A percentile compares a stretch with the other conserved stretches of the same genome.
phyloP scores from a whole-genome alignment of 208 protist species.

The Trypanosoma theileri region DNA sequence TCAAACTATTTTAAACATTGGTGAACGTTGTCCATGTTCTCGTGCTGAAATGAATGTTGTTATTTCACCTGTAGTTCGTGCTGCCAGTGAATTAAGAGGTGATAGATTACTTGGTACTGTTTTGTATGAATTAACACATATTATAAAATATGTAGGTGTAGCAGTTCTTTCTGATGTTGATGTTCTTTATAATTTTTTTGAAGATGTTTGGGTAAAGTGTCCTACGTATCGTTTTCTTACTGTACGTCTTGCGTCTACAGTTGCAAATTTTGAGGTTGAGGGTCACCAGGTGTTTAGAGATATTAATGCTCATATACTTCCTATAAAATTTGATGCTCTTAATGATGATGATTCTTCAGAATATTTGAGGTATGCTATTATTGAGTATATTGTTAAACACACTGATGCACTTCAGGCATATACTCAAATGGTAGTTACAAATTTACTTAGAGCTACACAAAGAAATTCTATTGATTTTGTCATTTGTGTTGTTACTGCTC shows the following conservation, averaged over 20 bases:
- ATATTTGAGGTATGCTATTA: slow-evolving; percentile 68
- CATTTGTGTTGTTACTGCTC: slow-evolving; percentile 45
- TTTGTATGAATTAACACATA: slow-evolving; percentile 72
- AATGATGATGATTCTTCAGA: slow-evolving; percentile 45
- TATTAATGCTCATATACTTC: slow-evolving; percentile 48
- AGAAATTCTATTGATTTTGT: slow-evolving; percentile 53
- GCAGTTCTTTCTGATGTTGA: slow-evolving; percentile 44
- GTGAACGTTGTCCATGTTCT: slow-evolving; percentile 61
- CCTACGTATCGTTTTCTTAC: slow-evolving; percentile 68
- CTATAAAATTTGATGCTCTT: slow-evolving; percentile 75
- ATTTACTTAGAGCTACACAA: slow-evolving; percentile 58
- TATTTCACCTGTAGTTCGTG: slow-evolving; percentile 56
- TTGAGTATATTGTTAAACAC: slow-evolving; percentile 77
- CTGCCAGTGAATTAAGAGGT: slow-evolving; percentile 45
- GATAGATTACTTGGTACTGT: slow-evolving; percentile 59
- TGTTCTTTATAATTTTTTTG: slow-evolving; percentile 61
- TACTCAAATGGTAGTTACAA: slow-evolving; percentile 54
- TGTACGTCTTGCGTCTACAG: slow-evolving; percentile 69
- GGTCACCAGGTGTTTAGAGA: slow-evolving; percentile 44
- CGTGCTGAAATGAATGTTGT: slow-evolving; percentile 59
- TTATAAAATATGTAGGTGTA: slow-evolving; percentile 59
- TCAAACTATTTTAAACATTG: slow-evolving; percentile 82
- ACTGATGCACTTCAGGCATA: slow-evolving; percentile 58
- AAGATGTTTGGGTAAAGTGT: slow-evolving; percentile 60
- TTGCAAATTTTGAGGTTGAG: slow-evolving; percentile 55